Conservation (phyloP, 2,329 filamentous ascomycete species). For the Tolypocladium paradoxum region DNA sequence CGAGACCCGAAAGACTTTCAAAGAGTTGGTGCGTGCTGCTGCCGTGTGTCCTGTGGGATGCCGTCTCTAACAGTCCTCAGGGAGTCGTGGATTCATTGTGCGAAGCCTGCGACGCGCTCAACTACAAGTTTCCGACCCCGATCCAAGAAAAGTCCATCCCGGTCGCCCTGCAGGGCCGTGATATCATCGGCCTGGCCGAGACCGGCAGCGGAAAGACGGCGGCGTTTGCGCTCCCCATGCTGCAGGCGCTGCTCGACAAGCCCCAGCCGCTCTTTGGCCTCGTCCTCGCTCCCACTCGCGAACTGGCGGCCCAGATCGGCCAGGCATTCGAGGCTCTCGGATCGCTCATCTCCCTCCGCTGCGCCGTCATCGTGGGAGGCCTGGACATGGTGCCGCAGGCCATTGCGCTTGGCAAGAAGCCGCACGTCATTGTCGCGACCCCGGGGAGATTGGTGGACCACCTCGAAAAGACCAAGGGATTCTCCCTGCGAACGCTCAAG, state of each 20-base stretch:
- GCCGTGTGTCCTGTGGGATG: too few relatives aligned
- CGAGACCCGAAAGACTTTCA: conserved; percentile 48
- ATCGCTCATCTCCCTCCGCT: conserved; percentile 76
- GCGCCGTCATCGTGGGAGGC: conserved; percentile 79
- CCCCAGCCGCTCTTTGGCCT: conserved; percentile 81
- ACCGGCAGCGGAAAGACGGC: conserved; percentile 95
- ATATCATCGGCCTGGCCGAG: conserved; percentile 89
- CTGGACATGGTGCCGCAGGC: conserved; percentile 91
- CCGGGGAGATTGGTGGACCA: conserved; percentile 85
- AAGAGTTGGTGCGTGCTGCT: conserved; percentile 41
- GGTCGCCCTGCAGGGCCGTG: conserved; percentile 63
- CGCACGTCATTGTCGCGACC: conserved; percentile 87
- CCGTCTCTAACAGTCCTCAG: conserved; percentile 20
- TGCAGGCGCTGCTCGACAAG: conserved; percentile 82
- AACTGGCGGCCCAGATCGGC: conserved; percentile 85
- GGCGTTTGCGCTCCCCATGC: conserved; percentile 84
- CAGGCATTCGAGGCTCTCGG: conserved; percentile 82
- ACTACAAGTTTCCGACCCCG: conserved; percentile 77
- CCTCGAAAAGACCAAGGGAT: conserved; percentile 92
- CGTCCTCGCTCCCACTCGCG: conserved; percentile 83
- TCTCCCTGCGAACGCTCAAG: conserved; percentile 70
- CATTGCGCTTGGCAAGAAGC: conserved; percentile 89
- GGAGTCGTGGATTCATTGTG: conserved; percentile 80
- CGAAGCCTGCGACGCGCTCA: conserved; percentile 73
- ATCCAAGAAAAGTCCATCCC: conserved; percentile 86